These are phyloP conservation scores for Pleurotus tuoliensis DNA, from an alignment of 768 basidiomycete species.

Conservation along the genomic window DNA sequence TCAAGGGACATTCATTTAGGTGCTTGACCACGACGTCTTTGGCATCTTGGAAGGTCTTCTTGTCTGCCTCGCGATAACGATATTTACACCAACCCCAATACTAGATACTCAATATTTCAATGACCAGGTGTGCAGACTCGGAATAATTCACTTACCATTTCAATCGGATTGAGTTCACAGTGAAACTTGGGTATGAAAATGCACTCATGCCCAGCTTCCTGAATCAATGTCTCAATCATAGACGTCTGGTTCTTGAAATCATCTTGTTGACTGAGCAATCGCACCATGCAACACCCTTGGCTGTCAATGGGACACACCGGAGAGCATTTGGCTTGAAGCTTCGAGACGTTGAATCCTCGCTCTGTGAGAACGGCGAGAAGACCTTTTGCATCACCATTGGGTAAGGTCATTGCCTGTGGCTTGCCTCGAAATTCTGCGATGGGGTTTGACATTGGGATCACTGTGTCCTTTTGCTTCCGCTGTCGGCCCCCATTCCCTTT, in stretches of 20 bases:
- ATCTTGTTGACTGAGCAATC: conserved; percentile 26
- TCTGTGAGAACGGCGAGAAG: conserved; percentile 27
- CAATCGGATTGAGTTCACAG: conserved; percentile 35
- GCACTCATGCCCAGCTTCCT: neutral
- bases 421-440: conserved; percentile 6
- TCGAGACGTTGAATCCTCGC: conserved; percentile 20
- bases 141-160: conserved; percentile 23
- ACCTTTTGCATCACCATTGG: conserved; percentile 25
- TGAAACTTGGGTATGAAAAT: conserved; percentile 27
- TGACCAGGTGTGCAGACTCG: neutral
- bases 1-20: conserved; percentile 34
- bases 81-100: conserved; percentile 33
- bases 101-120: neutral
- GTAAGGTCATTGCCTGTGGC: conserved; percentile 12
- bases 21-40: conserved; percentile 21
- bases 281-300: conserved; percentile 25
- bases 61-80: conserved; percentile 24
- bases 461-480: conserved; percentile 17
- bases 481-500: conserved; percentile 25
- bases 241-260: conserved; percentile 26
- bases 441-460: conserved; percentile 27
- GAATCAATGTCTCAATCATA: conserved; percentile 24
- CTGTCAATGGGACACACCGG: conserved; percentile 20
- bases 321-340: conserved; percentile 20
- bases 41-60: conserved; percentile 26